Conservation (phyloP, 163 green algal genomes). For the Prototheca cutis region DNA sequence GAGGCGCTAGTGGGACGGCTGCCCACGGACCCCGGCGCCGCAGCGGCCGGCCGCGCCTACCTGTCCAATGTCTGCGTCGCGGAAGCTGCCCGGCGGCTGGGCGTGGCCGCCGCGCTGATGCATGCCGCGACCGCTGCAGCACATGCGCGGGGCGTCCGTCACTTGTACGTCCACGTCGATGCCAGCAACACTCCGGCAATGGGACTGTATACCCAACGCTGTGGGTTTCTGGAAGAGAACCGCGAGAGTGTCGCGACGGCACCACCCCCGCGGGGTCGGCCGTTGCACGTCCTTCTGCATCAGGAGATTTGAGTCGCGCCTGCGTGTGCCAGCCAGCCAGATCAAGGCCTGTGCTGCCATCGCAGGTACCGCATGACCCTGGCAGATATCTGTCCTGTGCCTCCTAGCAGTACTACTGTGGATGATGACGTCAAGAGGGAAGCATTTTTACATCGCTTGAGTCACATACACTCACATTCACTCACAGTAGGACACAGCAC, state of each 20-base stretch:
- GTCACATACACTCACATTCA: no score
- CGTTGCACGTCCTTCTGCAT: slow-evolving; percentile 20
- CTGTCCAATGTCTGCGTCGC: slow-evolving; percentile 72
- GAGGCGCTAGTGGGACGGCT: slow-evolving; percentile 49
- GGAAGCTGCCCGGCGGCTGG: slow-evolving; percentile 35
- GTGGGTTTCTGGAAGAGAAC: slow-evolving; percentile 35
- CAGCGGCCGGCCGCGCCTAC: slow-evolving; percentile 42
- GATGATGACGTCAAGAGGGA: no score
- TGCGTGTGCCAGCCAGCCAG: no score
- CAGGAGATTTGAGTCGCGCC: no score
- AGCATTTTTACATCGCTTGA: no score
- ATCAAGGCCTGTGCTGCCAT: no score
- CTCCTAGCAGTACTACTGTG: no score
- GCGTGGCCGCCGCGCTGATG: slow-evolving; percentile 34
- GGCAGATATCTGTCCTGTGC: no score
- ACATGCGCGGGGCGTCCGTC: slow-evolving; percentile 1
- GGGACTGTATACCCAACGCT: slow-evolving; percentile 28
- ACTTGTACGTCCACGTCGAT: slow-evolving; percentile 26
- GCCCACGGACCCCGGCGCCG: slow-evolving; percentile 12
- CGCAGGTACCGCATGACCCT: no score
- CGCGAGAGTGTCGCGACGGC: slow-evolving; percentile 25
- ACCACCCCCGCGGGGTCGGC: slow-evolving; percentile 8
- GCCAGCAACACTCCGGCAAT: slow-evolving; percentile 28
- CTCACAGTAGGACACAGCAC: no score
- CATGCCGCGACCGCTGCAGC: slow-evolving; percentile 2